Evolutionary conservation across 1,284 basidiomycete genomes (phyloP).

Genomic region (Ganoderma lucidum): DNA sequence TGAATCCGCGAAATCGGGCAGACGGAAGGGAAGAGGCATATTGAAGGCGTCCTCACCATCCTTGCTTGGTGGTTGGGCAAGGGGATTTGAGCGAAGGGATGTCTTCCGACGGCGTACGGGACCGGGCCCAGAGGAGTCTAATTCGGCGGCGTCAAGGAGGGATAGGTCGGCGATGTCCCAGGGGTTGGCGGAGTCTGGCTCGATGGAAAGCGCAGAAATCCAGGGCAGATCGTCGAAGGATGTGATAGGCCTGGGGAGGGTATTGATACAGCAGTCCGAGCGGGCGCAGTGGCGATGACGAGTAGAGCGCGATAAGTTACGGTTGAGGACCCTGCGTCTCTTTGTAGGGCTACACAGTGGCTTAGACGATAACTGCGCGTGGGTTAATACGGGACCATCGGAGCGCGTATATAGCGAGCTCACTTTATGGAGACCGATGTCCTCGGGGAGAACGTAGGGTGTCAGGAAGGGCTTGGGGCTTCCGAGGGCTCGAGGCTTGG

Average conservation of each 20-base stretch:
- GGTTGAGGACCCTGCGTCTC: constrained; percentile 37
- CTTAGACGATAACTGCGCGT: constrained; percentile 39
- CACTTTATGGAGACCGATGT: constrained; percentile 32
- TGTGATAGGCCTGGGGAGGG: constrained; percentile 29
- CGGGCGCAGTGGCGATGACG: constrained; percentile 40
- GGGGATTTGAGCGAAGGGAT: constrained; percentile 36
- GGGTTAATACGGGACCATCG: constrained; percentile 19
- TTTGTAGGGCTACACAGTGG: constrained; percentile 42
- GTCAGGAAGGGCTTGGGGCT: constrained; percentile 33
- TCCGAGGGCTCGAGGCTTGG: constrained; percentile 33
- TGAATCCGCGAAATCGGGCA: constrained; percentile 25
- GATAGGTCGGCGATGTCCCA: constrained; percentile 44
- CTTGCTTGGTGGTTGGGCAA: constrained; percentile 21
- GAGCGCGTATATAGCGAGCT: constrained; percentile 28
- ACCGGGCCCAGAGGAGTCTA: constrained; percentile 27
- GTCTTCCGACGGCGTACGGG: constrained; percentile 41
- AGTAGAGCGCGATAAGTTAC: constrained; percentile 36
- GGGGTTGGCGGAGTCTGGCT: constrained; percentile 34
- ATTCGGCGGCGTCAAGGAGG: constrained; percentile 34
- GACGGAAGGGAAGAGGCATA: constrained; percentile 26
- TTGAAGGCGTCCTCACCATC: constrained; percentile 12
- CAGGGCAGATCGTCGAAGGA: constrained; percentile 43
- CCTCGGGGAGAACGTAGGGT: constrained; percentile 38
- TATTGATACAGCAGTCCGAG: constrained; percentile 38
- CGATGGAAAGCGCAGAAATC: constrained; percentile 41